Base-by-base conservation (phyloP, 139 green algal genomes). In the Eudorina sp. region DNA sequence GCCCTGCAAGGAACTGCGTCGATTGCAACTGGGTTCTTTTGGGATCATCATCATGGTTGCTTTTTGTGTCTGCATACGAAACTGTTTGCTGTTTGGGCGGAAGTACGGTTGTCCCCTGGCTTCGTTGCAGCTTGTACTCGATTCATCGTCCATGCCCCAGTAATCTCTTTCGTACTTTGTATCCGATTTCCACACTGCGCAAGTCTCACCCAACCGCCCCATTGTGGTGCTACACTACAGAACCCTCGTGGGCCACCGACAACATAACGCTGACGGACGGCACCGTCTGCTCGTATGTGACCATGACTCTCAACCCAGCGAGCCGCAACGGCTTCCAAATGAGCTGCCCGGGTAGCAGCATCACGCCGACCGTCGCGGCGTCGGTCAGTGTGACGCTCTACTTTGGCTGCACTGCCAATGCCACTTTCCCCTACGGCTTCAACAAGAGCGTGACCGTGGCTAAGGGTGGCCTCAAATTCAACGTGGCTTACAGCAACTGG, bases 381-480 rank as follows among this genome's bases (percentile, higher is more conserved):
- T 51, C 73, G 2, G 77, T 86, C 18, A 46, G 6, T 29, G 60
- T 75, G 34, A 66, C 79, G n/a, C 14, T 76, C 14, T 73, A n/a
- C 53, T 77, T 86, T 48, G 53, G 53, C 2, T 31, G 45, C 60
- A 60, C 29, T 43, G 45, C 62, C 6, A 68, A 62, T 23, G 41
- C 77, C 9, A 84, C 53, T 7, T 84, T 83, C 31, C 75, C 48
- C 2, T 83, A 69, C 16, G 75, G 75, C n/a, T 51, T 41, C 19
- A 83, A 83, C 78, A 85, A 85, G 55, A 85, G 38, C 27, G 40
- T 85, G 2, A 34, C 41, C 14, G 60, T 86, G 14, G 1, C 29
- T 11, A 46, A 46, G 13, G 79, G 79, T 19, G 79, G 79, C 29
- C 27, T 86, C 1, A 86, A 86, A 45, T 86, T 86, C 58, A 77